A percentile compares a stretch with the other conserved stretches of the same genome.
phyloP scores from a whole-genome alignment of 306 rosid species.

The Medicago ruthenica region DNA sequence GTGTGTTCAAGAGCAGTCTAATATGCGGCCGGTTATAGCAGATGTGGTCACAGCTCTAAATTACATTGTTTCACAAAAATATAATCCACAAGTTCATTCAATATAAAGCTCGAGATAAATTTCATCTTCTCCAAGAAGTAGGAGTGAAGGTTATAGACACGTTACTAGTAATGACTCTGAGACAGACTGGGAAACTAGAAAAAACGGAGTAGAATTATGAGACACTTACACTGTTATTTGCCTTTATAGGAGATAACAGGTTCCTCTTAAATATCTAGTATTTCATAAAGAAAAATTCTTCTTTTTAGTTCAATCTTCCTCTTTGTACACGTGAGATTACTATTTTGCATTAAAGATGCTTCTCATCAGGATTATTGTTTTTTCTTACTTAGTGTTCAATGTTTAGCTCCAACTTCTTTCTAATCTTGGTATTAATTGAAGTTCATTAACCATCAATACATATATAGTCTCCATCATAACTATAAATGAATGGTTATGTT shows the following conservation, averaged over 20 bases:
- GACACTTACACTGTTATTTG: conserved; percentile 44
- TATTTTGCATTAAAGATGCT: conserved; percentile 21
- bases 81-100: conserved; percentile 52
- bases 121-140: conserved; percentile 43
- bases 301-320: conserved; percentile 12
- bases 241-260: conserved; percentile 68
- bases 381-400: conserved; percentile 5
- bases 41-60: conserved; percentile 89
- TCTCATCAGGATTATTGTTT: conserved; percentile 23
- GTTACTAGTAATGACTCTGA: conserved; percentile 31
- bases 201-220: conserved; percentile 32
- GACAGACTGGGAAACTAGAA: conserved; percentile 37
- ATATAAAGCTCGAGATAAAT: conserved; percentile 42
- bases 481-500: too few species aligned
- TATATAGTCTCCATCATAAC: background rate
- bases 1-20: conserved; percentile 94
- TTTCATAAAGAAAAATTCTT: background rate
- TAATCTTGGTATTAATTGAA: background rate
- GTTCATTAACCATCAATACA: background rate
- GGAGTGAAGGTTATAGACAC: conserved; percentile 28
- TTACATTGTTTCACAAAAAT: conserved; percentile 78
- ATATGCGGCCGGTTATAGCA: conserved; percentile 71
- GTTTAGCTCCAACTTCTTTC: background rate
- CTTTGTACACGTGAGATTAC: conserved; percentile 39
- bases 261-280: conserved; percentile 26